Evolutionary conservation across 2,329 filamentous ascomycete genomes (phyloP), one percentile per base, ranked within the genome.

Genomic region (Xylariaceae sp.): DNA sequence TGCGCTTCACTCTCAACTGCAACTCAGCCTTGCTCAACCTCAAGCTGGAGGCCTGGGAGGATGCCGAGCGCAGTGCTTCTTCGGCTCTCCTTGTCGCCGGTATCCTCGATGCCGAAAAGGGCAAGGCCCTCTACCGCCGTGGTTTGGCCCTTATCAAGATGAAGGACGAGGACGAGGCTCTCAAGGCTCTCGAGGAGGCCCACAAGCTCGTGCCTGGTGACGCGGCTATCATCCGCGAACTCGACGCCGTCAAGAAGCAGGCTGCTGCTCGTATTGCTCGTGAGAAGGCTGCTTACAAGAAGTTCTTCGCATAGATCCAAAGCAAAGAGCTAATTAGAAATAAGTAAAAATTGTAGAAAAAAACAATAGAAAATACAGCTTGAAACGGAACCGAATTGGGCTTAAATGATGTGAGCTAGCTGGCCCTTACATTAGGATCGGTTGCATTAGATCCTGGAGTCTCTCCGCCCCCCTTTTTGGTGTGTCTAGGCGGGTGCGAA

Each of bases 241-340:
- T 95, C 57, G 81, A 83, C 15, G 76, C 81, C n/a, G 86, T 94
- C 55, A 96, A 92, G 83, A 88, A 88, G 78, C 85, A 82, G 68
- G 83, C 88, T 30, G 81, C 85, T 9, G 89, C 88, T 59, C 83
- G 88, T 62, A 82, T 85, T 63, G 88, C 89, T 73, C 96, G 92
- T 84, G 90, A 97, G 80, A 95, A 92, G 83, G 90, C 89, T 67
- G 88, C 88, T 4, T 96, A 93, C 73, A 89, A 88, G 78, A 97
- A 96, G 78, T 94, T 95, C 76, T 97, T 97, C 72, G 74, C 79
- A 47, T 86, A 30, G 23, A 5, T 30, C 23, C 5, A 70, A 75
- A 18, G 2, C 17, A 41, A 47, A 41, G 9, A 48, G 2, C 48
- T 10, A 50, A 51, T 30, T n/a, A 35, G 18, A 35, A 35, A 34